These are phyloP conservation scores for Lactarius sanguifluus DNA, from an alignment of 768 basidiomycete species.

Conservation along the genomic window DNA sequence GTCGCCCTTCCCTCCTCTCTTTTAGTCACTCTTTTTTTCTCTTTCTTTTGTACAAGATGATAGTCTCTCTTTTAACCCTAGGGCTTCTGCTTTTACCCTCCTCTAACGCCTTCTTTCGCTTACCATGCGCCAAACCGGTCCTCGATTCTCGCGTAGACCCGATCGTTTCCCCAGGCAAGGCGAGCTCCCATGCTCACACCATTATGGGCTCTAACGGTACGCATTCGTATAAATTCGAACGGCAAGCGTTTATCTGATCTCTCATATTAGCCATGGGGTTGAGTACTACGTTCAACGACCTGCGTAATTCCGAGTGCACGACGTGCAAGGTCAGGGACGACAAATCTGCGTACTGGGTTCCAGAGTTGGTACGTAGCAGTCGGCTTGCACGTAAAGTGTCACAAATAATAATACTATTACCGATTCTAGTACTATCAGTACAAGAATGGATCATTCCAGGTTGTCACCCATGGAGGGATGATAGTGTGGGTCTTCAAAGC, in stretches of 20 bases:
- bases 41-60: constrained; percentile 3
- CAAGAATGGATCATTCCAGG: constrained; percentile 11
- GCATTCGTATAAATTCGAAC: background rate
- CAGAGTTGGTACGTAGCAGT: constrained; percentile 17
- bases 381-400: background rate
- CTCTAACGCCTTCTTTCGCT: constrained; percentile 22
- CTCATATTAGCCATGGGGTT: constrained; percentile 8
- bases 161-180: constrained; percentile 9
- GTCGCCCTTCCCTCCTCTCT: constrained; percentile 9
- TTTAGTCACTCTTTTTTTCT: constrained; percentile 19
- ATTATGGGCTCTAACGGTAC: constrained; percentile 24
- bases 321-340: constrained; percentile 27
- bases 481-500: constrained; percentile 10
- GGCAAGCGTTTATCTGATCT: background rate
- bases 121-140: constrained; percentile 19
- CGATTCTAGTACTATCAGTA: constrained; percentile 16
- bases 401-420: background rate
- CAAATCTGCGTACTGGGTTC: constrained; percentile 24
- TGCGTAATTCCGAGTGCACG: constrained; percentile 15
- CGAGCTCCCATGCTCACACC: constrained; percentile 18
- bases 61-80: constrained; percentile 10
- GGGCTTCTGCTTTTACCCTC: constrained; percentile 19
- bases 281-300: constrained; percentile 11
- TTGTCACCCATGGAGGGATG: constrained; percentile 19
- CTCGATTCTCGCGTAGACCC: constrained; percentile 16